Percentiles rank a stretch among this genome's conserved stretches.
Evolutionary conservation across 306 rosid species (phyloP).

Genomic region (Medicago lupulina): DNA sequence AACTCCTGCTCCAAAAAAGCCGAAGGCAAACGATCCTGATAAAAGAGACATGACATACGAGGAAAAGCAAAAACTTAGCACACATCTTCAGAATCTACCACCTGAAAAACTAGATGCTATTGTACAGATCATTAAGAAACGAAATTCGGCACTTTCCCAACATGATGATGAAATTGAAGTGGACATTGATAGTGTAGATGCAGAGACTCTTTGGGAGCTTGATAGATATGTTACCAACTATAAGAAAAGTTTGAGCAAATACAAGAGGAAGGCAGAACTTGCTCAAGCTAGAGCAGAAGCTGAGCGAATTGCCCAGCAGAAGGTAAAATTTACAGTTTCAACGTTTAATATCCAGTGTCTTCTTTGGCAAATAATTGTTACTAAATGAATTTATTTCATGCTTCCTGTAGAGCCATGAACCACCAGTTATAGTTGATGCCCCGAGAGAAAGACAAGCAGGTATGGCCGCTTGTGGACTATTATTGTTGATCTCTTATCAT

Average conservation of each 20-base stretch:
- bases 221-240: conserved; percentile 92
- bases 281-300: conserved; percentile 74
- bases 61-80: conserved; percentile 89
- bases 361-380: conserved; percentile 2
- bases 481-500: conserved; percentile 10
- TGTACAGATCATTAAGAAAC: conserved; percentile 84
- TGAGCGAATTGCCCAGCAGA: conserved; percentile 50
- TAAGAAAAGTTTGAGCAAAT: conserved; percentile 92
- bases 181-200: conserved; percentile 90
- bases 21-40: conserved; percentile 88
- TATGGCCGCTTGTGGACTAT: conserved; percentile 33
- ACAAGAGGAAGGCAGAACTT: conserved; percentile 88
- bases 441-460: conserved; percentile 67
- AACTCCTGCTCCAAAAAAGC: conserved; percentile 94
- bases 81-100: conserved; percentile 87
- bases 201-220: conserved; percentile 95
- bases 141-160: conserved; percentile 75
- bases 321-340: conserved; percentile 50
- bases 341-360: neutral
- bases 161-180: conserved; percentile 95
- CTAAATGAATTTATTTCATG: conserved; percentile 31
- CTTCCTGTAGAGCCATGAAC: conserved; percentile 51
- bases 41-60: conserved; percentile 95
- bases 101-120: conserved; percentile 84
- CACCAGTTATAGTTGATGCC: conserved; percentile 41